These are phyloP conservation scores for Ophiostoma triangulosporum DNA, from an alignment of 2,329 filamentous ascomycete genomes.

Conservation along the genomic window DNA sequence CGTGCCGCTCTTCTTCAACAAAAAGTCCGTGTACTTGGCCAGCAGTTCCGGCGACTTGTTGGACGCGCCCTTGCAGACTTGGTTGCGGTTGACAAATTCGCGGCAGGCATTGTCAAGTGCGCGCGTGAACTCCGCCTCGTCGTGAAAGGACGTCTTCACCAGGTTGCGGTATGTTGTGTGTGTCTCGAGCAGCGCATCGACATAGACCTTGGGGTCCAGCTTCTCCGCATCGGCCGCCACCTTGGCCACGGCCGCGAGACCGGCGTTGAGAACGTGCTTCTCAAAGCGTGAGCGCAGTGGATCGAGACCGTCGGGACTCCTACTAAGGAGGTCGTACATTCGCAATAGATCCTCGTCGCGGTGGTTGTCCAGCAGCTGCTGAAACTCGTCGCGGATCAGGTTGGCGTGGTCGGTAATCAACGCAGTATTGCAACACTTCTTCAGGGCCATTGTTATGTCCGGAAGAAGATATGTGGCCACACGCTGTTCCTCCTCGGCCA, in stretches of 20 bases:
- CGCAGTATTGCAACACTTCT: conserved; percentile 76
- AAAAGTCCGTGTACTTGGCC: conserved; percentile 86
- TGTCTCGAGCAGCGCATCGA: conserved; percentile 86
- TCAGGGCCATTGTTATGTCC: conserved; percentile 74
- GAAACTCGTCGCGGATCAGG: conserved; percentile 90
- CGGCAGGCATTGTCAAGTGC: conserved; percentile 94
- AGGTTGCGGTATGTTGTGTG: conserved; percentile 86
- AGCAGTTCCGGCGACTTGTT: conserved; percentile 90
- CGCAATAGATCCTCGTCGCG: conserved; percentile 88
- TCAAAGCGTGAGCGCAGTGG: conserved; percentile 81
- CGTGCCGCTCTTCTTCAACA: conserved; percentile 85
- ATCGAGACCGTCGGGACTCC: conserved; percentile 84
- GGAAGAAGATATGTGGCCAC: conserved; percentile 83
- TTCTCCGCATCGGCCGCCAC: conserved; percentile 77
- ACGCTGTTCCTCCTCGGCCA: conserved; percentile 88
- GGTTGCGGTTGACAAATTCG: conserved; percentile 96
- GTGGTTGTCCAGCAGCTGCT: conserved; percentile 83
- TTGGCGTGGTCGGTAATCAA: conserved; percentile 78
- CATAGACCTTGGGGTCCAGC: conserved; percentile 91
- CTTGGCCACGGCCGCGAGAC: conserved; percentile 78
- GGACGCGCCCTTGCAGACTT: conserved; percentile 84
- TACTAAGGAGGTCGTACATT: conserved; percentile 85
- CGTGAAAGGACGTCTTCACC: conserved; percentile 83
- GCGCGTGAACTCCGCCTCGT: conserved; percentile 92
- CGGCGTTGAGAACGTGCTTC: conserved; percentile 81